Percentiles rank a stretch among this genome's conserved stretches.
These are phyloP conservation scores for Podospora conica DNA, from an alignment of 495 filamentous ascomycete genomes.

Conservation along the genomic window DNA sequence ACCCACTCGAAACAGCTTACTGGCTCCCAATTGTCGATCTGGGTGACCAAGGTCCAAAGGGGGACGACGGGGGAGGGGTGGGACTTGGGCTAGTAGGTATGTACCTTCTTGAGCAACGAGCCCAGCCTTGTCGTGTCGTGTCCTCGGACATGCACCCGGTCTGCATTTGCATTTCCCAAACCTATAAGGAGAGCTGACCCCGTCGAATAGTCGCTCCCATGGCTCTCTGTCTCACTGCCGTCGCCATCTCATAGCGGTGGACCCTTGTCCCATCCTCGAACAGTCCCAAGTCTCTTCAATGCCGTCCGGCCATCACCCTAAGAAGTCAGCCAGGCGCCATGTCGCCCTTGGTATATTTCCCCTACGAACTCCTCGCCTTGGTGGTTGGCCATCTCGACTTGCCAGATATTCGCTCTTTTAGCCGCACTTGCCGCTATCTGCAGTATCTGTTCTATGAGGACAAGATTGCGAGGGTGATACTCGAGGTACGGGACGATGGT, in stretches of 20 bases:
- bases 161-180: neutral
- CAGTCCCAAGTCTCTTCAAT: constrained; percentile 3
- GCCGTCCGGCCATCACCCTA: constrained; percentile 4
- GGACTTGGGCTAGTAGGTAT: neutral
- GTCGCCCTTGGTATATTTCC: constrained; percentile 33
- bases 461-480: constrained; percentile 53
- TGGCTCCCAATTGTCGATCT: neutral
- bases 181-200: neutral
- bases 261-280: neutral
- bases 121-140: neutral
- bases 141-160: neutral
- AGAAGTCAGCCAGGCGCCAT: constrained; percentile 15
- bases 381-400: constrained; percentile 51
- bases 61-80: neutral
- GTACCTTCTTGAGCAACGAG: neutral
- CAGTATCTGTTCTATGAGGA: constrained; percentile 50
- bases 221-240: neutral
- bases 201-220: neutral
- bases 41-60: neutral
- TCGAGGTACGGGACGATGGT: constrained; percentile 43
- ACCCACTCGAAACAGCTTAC: neutral
- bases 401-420: constrained; percentile 45
- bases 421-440: constrained; percentile 48
- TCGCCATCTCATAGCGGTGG: neutral
- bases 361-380: constrained; percentile 59